Base-by-base conservation (phyloP, 2,329 filamentous ascomycete genomes). In the Akanthomyces dipterigenus region DNA sequence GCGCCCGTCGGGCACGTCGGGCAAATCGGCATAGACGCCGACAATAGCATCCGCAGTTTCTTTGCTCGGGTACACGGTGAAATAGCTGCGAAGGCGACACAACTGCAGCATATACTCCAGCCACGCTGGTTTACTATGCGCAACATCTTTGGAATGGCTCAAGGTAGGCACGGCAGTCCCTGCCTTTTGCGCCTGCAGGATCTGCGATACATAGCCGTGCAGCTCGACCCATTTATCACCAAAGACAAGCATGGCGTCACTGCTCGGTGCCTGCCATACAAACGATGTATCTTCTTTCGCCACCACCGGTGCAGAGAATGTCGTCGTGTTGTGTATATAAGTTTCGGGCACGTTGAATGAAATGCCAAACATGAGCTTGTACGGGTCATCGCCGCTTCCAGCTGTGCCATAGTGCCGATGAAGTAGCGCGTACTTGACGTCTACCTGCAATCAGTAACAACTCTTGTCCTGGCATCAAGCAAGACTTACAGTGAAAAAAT, bases 161-260 rank as follows among this genome's bases (percentile, higher is more conserved):
- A 82, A 70, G 1, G 74, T 66, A 1, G 79, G 75, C 2, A 73
- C 68, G 1, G 72, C 66, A 8, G 74, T 67, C n/a, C 67, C 68
- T 0, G 65, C 58, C 40, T 74, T 72, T 46, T 78, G 76, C 20
- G 70, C 70, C 36, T 79, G 75, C 18, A 93, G 76, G 7, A 87
- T 78, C 53, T 83, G 81, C 12, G 88, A 84, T 2, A 96, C 81
- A 67, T 96, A 95, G 12, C 86, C 83, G 70, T 97, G 92, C 11
- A 96, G 81, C 67, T 96, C 90, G 14, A 84, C 77, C 95, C 95
- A 99, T 69, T 88, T 92, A 53, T 91, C 85, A 48, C 93, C 92
- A 61, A 95, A 86, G 70, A 93, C 88, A 11, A 99, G 79, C 12
- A 87, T 84, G 1, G 93, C 93, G 65, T 95, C 89, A 69, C 88